Base-by-base conservation (phyloP, 257 asterid genomes). In the Osmanthus fragrans region DNA sequence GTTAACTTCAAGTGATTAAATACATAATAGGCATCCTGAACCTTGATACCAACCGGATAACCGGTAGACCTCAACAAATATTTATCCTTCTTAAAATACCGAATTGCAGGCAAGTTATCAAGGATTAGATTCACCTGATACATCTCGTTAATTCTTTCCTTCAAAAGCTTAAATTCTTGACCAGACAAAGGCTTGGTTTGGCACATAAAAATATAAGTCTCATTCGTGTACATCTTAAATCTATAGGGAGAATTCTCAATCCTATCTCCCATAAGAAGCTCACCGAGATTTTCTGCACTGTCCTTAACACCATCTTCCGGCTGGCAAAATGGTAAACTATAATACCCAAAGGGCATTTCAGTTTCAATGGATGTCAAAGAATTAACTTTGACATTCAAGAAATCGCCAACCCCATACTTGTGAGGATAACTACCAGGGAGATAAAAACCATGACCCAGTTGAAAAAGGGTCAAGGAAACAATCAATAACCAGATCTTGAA, bases 251-350 rank as follows among this genome's bases (percentile, higher is more conserved):
- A 93, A 75, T 88, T 92, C 90, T 93, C 98, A 27, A 92, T 93
- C 86, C 96, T 86, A 82, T 93, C 98, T 47, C 98, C 98, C 98
- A 93, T 91, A 13, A 93, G 96, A 49, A 93, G 87, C 92, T 93
- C 98, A 70, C 97, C 98, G 13, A 93, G 95, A 84, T 93, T 93
- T 67, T 93, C 98, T 0, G 94, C 96, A 76, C 95, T 92, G 78
- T 93, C 97, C 87, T 89, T 93, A 9, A 93, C 86, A 12, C 98
- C 97, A 65, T 89, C 98, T 66, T 34, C 69, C 3, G 97, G 96
- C 78, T 4, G 70, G 76, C 98, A 93, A 84, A 90, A 92, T 23
- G 98, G 97, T 78, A 93, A 83, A 74, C 96, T 92, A 54, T 93
- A 93, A 84, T 93, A 93, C 84, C 95, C 82, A 74, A 81, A 93